Conservation (phyloP, 768 basidiomycete genomes). For the Lactarius akahatsu region DNA sequence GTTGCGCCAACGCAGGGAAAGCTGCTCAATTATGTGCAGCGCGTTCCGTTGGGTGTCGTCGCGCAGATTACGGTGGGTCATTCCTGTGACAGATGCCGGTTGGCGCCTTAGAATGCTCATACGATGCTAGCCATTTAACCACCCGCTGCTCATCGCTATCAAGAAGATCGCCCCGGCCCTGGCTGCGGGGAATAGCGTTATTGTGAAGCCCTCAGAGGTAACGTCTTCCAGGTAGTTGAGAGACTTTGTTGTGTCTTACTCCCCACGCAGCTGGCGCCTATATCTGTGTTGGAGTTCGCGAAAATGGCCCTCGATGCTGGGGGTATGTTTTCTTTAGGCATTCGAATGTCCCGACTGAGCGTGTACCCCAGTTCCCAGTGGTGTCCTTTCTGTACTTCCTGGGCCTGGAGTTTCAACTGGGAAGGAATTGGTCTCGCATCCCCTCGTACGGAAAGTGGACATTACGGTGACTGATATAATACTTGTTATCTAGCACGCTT, state of each 20-base stretch:
- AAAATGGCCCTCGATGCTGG: slow-evolving; percentile 64
- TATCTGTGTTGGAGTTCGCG: slow-evolving; percentile 77
- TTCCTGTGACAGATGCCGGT: not conserved
- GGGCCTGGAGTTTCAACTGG: slow-evolving; percentile 69
- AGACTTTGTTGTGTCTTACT: not conserved
- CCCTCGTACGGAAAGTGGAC: slow-evolving; percentile 75
- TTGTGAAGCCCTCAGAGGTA: slow-evolving; percentile 82
- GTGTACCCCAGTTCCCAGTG: slow-evolving; percentile 59
- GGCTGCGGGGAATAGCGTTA: slow-evolving; percentile 80
- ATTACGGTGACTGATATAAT: slow-evolving; percentile 57
- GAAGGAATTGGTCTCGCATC: slow-evolving; percentile 61
- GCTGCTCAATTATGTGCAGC: slow-evolving; percentile 73
- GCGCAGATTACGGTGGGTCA: slow-evolving; percentile 75
- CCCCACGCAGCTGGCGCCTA: slow-evolving; percentile 60
- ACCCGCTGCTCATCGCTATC: slow-evolving; percentile 82
- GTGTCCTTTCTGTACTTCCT: slow-evolving; percentile 71
- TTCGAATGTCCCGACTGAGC: not conserved
- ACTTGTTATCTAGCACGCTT: not conserved
- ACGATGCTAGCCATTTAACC: slow-evolving; percentile 72
- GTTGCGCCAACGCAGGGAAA: slow-evolving; percentile 79
- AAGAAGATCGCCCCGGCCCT: slow-evolving; percentile 88
- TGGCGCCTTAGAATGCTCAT: not conserved
- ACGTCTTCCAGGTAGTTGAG: not conserved
- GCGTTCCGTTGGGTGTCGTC: slow-evolving; percentile 84
- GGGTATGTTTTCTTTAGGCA: slow-evolving; percentile 41